These are phyloP conservation scores for Catharanthus roseus DNA, from an alignment of 257 asterid species.

Conservation along the genomic window DNA sequence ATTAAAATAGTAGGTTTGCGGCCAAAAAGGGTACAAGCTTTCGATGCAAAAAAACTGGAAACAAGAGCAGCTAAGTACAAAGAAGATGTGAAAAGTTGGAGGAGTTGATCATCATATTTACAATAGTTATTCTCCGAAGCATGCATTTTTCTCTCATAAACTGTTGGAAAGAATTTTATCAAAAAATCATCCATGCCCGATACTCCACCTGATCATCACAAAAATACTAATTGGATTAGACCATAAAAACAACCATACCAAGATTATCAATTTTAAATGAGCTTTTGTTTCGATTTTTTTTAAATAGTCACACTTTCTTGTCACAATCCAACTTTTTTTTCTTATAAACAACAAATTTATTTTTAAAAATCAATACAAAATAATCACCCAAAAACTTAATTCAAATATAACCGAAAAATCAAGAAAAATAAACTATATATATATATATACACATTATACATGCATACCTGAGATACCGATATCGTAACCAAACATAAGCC, in stretches of 20 bases:
- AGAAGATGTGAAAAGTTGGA: constrained; percentile 84
- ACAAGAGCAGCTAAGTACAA: constrained; percentile 64
- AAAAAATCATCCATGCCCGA: constrained; percentile 81
- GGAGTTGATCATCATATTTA: constrained; percentile 65
- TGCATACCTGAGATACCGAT: constrained; percentile 25
- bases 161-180: constrained; percentile 50
- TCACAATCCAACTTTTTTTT: too few relatives aligned
- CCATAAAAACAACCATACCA: neutral
- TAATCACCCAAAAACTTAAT: too few relatives aligned
- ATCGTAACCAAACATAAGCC: constrained; percentile 29
- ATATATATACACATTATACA: too few relatives aligned
- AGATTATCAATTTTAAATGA: too few relatives aligned
- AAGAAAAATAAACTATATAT: neutral
- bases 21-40: constrained; percentile 45
- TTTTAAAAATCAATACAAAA: too few relatives aligned
- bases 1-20: constrained; percentile 54
- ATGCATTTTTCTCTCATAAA: constrained; percentile 35
- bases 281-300: too few relatives aligned
- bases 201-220: constrained; percentile 53
- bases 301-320: too few relatives aligned
- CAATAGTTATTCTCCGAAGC: constrained; percentile 65
- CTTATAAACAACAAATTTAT: too few relatives aligned
- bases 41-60: constrained; percentile 75
- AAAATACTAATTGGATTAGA: neutral
- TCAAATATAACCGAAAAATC: too few relatives aligned